Conservation (phyloP, 2,329 filamentous ascomycete genomes). For the Hymenoscyphus fructigenus region DNA sequence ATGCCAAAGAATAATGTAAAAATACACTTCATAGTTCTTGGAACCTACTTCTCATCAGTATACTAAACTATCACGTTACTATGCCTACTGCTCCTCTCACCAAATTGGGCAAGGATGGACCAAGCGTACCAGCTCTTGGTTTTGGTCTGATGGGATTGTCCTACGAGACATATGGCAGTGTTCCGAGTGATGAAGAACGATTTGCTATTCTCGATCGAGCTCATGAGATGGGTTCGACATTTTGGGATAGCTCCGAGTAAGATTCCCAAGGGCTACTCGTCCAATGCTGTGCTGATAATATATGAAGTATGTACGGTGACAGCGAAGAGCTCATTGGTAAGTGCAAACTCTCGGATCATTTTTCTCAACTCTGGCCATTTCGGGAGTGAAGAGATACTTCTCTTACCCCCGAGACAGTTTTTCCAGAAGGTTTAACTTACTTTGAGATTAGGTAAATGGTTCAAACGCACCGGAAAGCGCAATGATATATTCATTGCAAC, state of each 20-base stretch:
- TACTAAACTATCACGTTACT: constrained; percentile 8
- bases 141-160: constrained; percentile 36
- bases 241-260: constrained; percentile 29
- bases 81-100: constrained; percentile 6
- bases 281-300: too few species aligned
- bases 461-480: constrained; percentile 43
- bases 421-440: too few species aligned
- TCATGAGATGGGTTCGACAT: constrained; percentile 38
- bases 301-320: constrained; percentile 12
- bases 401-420: too few species aligned
- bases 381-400: constrained; percentile 34
- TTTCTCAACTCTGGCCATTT: constrained; percentile 44
- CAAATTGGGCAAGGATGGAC: constrained; percentile 34
- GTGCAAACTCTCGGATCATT: constrained; percentile 7
- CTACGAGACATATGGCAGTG: constrained; percentile 15
- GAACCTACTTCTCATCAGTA: neutral
- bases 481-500: constrained; percentile 51
- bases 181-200: constrained; percentile 36
- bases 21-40: neutral
- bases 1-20: neutral
- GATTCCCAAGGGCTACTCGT: too few species aligned
- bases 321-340: neutral
- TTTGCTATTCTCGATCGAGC: constrained; percentile 42
- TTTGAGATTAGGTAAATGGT: constrained; percentile 40
- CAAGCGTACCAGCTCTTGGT: constrained; percentile 33